Conservation (phyloP, 768 basidiomycete species). For the Pleurotus ostreatus region DNA sequence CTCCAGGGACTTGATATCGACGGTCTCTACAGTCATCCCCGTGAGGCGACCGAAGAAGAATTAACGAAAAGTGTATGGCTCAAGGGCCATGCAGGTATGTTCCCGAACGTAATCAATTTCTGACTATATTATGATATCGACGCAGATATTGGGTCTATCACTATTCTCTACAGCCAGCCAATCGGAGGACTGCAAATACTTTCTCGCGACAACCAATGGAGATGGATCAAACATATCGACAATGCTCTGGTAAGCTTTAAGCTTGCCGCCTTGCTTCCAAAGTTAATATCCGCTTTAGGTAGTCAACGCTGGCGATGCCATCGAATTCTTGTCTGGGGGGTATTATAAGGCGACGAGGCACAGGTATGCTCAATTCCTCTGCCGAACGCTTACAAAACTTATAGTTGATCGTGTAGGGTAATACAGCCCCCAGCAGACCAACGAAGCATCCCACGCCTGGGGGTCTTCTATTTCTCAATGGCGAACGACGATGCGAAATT, state of each 20-base stretch:
- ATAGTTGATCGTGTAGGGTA: conserved; percentile 25
- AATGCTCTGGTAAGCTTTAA: conserved; percentile 44
- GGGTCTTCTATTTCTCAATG: conserved; percentile 43
- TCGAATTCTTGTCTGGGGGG: conserved; percentile 46
- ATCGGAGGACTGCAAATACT: conserved; percentile 56
- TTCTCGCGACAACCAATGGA: conserved; percentile 47
- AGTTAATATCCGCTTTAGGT: conserved; percentile 19
- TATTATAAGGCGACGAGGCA: conserved; percentile 48
- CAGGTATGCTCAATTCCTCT: no score
- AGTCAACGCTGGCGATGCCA: conserved; percentile 44
- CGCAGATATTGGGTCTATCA: conserved; percentile 50
- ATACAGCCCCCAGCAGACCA: conserved; percentile 47
- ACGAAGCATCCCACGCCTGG: conserved; percentile 36
- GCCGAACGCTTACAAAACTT: no score
- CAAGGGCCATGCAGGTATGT: conserved; percentile 54
- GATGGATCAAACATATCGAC: conserved; percentile 54
- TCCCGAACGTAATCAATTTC: no score
- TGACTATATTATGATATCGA: not conserved
- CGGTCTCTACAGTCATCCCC: conserved; percentile 37
- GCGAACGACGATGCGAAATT: conserved; percentile 39
- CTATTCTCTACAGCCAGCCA: conserved; percentile 60
- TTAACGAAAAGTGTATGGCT: conserved; percentile 54
- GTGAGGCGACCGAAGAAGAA: conserved; percentile 42
- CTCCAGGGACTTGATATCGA: not conserved
- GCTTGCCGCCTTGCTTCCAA: not conserved